Evolutionary conservation across 106 monocot species (phyloP).

Genomic region (Allium fistulosum): DNA sequence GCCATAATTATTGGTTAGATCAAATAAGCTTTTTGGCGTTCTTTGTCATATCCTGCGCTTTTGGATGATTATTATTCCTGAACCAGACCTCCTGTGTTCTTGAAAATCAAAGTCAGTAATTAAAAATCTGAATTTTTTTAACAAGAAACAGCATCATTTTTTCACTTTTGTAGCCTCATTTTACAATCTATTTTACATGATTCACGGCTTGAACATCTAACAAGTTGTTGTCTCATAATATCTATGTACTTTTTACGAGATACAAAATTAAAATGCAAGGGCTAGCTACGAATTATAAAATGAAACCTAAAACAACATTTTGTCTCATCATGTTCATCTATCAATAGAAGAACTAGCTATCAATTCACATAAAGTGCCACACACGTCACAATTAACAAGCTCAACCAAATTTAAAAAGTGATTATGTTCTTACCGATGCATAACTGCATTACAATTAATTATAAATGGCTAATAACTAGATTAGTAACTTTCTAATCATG

Average conservation of each 20-base stretch:
- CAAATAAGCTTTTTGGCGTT: no score
- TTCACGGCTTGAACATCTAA: neutral
- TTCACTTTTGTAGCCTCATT: neutral
- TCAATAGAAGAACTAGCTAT: slow-evolving; percentile 7
- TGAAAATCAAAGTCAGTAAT: no score
- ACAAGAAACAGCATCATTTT: no score
- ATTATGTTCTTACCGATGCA: neutral
- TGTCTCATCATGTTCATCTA: neutral
- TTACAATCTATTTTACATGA: neutral
- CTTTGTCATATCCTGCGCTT: no score
- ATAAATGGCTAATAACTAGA: neutral
- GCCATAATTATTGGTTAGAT: no score
- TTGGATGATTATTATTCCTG: no score
- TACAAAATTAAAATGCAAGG: neutral
- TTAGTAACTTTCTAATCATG: neutral
- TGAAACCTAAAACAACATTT: neutral
- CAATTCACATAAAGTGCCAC: neutral
- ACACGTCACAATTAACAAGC: no score
- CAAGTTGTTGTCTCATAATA: neutral
- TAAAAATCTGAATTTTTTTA: neutral
- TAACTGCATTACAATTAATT: neutral
- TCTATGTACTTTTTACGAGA: neutral
- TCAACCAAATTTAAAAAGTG: no score
- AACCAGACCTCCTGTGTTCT: no score
- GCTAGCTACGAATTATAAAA: neutral